Evolutionary conservation across 768 basidiomycete species (phyloP).

Genomic region (Suillus subalutaceus): DNA sequence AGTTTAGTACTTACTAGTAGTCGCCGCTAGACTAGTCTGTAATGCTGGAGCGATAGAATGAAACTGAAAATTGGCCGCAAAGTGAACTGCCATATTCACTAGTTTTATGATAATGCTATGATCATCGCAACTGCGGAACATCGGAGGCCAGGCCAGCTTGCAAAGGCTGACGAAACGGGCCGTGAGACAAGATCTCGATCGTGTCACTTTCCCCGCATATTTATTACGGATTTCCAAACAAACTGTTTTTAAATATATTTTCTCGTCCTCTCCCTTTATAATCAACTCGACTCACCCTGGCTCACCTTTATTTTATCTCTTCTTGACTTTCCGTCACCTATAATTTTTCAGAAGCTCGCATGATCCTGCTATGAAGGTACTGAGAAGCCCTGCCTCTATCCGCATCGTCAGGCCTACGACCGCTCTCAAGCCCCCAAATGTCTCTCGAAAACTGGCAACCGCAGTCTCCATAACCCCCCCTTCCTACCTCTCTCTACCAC

Average conservation of each 20-base stretch:
- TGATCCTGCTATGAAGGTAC: conserved; percentile 16
- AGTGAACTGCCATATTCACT: neutral
- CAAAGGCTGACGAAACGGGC: too few species aligned
- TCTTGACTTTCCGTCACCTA: conserved; percentile 10
- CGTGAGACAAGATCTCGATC: conserved; percentile 14
- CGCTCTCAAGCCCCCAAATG: conserved; percentile 3
- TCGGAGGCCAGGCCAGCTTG: neutral
- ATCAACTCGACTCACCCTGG: conserved; percentile 10
- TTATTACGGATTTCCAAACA: conserved; percentile 8
- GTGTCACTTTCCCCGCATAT: conserved; percentile 17
- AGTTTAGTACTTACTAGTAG: too few species aligned
- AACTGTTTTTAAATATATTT: neutral
- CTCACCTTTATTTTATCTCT: conserved; percentile 10
- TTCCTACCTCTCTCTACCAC: conserved; percentile 17
- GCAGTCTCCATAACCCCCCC: conserved; percentile 15
- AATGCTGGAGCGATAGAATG: neutral
- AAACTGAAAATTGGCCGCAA: neutral
- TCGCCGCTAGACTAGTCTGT: neutral
- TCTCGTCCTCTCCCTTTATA: neutral
- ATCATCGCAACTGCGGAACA: neutral
- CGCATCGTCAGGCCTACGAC: conserved; percentile 13
- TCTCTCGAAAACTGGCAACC: conserved; percentile 14
- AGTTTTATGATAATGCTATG: neutral
- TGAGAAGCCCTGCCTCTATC: conserved; percentile 1
- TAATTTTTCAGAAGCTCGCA: neutral